These are phyloP conservation scores for Typha latifolia DNA, from an alignment of 176 grass and related monocot species.

Conservation along the genomic window DNA sequence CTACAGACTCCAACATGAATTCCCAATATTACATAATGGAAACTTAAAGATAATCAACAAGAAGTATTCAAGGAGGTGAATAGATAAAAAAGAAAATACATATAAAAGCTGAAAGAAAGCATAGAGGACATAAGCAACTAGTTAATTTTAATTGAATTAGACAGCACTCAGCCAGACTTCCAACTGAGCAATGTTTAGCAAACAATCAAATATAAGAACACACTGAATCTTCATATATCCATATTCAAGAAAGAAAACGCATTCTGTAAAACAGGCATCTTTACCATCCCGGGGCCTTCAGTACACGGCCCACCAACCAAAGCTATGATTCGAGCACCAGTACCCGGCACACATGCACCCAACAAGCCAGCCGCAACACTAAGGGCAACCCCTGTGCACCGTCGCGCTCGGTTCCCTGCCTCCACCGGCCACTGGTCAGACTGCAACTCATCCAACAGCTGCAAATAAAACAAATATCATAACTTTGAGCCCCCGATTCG, in stretches of 20 bases:
- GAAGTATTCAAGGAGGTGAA: too few species aligned
- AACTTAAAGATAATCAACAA: background rate
- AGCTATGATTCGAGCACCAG: slow-evolving; percentile 81
- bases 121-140: background rate
- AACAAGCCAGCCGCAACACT: slow-evolving; percentile 83
- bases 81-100: background rate
- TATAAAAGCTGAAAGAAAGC: background rate
- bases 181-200: background rate
- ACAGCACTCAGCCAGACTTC: background rate
- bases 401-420: slow-evolving; percentile 51
- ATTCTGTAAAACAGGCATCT: slow-evolving; percentile 16
- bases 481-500: background rate
- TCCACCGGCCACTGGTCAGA: slow-evolving; percentile 87
- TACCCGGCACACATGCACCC: slow-evolving; percentile 78
- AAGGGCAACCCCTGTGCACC: slow-evolving; percentile 90
- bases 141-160: background rate
- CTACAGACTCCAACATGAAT: slow-evolving; percentile 29
- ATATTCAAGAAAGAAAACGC: slow-evolving; percentile 4
- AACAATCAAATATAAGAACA: background rate
- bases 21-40: background rate
- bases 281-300: slow-evolving; percentile 92
- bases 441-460: slow-evolving; percentile 93
- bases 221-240: slow-evolving; percentile 7
- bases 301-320: slow-evolving; percentile 89
- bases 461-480: slow-evolving; percentile 11